Base-by-base conservation (phyloP, 345 rosid species). In the Brassica carinata region DNA sequence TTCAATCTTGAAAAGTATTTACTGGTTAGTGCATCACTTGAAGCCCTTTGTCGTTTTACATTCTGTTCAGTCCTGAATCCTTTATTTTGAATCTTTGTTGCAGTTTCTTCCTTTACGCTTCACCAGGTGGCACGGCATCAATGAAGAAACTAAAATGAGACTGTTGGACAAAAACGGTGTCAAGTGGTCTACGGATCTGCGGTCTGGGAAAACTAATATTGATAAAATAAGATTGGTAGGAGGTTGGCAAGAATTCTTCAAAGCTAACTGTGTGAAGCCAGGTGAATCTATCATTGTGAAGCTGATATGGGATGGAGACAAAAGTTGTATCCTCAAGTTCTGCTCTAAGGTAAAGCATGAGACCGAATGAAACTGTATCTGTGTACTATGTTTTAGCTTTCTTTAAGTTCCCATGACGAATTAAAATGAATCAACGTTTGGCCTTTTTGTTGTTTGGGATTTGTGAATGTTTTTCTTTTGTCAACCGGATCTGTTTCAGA, bases 101-200 rank as follows among this genome's bases (percentile, higher is more conserved):
- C 72, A 75, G 78, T 5, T 2, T 66, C 64, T 75, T 65, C 78
- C 71, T 0, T 0, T 7, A 66, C 6, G 5, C 19, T 75, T 66
- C 64, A 33, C 72, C 33, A 66, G 23, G 55, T 5, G 26, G 9
- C 69, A 66, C 17, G 34, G 33, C 64, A 75, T 75, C 23, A 29
- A 15, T 5, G 8, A 29, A 1, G 9, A n/a, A 70, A 70, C 17
- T 6, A 31, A 53, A 3, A 67, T 75, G 71, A 66, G 2, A 33
- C 33, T 75, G 31, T 4, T 75, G 72, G 78, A 66, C 27, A 75
- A 65, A 75, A 26, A 75, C 8, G 71, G 78, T 23, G 72, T 51
- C n/a, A 18, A 33, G 43, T 75, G 78, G 78, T 33, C 64, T 2
- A 75, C 64, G 8, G n/a, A 18, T 5, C 48, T 75, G 14, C 31